Evolutionary conservation across 768 basidiomycete species (phyloP).

Genomic region (Leccinum sublutescens): DNA sequence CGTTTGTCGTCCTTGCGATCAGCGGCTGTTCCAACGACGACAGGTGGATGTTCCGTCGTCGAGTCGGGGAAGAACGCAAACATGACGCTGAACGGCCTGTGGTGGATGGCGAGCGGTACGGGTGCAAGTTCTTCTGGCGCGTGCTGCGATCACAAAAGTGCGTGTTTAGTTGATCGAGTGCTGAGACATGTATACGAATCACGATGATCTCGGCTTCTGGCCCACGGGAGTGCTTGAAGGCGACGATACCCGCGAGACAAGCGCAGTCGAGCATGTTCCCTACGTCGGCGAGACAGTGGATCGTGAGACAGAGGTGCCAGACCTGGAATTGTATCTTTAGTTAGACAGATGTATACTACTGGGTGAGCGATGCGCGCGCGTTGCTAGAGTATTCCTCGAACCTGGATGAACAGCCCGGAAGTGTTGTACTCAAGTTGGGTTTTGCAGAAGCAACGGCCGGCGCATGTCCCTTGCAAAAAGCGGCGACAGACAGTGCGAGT

Average conservation of each 20-base stretch:
- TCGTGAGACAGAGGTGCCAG: conserved; percentile 86
- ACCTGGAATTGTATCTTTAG: conserved; percentile 54
- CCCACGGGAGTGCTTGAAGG: conserved; percentile 81
- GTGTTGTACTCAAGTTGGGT: too few species aligned
- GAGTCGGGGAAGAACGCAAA: conserved; percentile 79
- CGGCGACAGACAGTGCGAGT: too few species aligned
- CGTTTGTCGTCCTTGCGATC: conserved; percentile 64
- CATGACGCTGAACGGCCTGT: conserved; percentile 89
- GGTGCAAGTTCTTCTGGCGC: conserved; percentile 75
- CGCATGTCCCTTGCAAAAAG: too few species aligned
- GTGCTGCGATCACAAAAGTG: conserved; percentile 50
- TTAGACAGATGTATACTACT: background rate
- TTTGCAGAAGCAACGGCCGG: too few species aligned
- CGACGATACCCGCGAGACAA: conserved; percentile 87
- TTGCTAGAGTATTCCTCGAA: too few species aligned
- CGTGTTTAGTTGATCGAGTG: background rate
- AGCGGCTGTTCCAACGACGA: conserved; percentile 73
- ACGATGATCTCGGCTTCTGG: conserved; percentile 92
- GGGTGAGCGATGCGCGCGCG: conserved; percentile 41
- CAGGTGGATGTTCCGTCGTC: conserved; percentile 52
- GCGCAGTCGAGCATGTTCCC: conserved; percentile 96
- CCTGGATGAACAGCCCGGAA: too few species aligned
- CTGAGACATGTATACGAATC: conserved; percentile 44
- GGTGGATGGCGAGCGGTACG: conserved; percentile 87
- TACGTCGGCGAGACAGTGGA: conserved; percentile 88